Base-by-base conservation (phyloP, 2,329 filamentous ascomycete genomes). In the Blastomyces silverae region DNA sequence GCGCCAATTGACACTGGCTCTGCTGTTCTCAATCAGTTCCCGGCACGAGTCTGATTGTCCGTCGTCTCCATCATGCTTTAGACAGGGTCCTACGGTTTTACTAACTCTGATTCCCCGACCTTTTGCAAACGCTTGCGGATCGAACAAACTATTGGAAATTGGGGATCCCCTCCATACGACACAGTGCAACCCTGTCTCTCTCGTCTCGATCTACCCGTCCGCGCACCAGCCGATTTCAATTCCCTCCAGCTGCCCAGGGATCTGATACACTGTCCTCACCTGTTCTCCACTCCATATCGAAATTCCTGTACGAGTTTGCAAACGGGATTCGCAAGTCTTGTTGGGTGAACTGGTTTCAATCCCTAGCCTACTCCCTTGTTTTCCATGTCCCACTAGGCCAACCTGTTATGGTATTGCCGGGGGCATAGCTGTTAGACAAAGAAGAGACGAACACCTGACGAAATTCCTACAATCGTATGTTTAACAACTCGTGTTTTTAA, bases 281-380 rank as follows among this genome's bases (percentile, higher is more conserved):
- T 22, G 56, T 59, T 59, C 22, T 39, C 56, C 37, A 44, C 34
- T 42, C n/a, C 13, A 59, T 59, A 59, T 44, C 37, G n/a, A 44
- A 59, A 59, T 42, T 59, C 22, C 56, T 59, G 56, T 44, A 44
- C 37, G 17, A 39, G n/a, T 42, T 22, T 50, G 8, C 55, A 39
- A 58, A 20, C 20, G 53, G 20, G 28, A 57, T 57, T 22, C 17
- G 3, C 31, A n/a, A 15, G 3, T 25, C 5, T 3, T n/a, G 31
- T n/a, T 39, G 20, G 31, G 1, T 57, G 11, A 22, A n/a, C 31
- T 22, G n/a, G 22, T 57, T 57, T 39, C 31, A 44, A 57, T 22
- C 17, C 31, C 17, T n/a, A 25, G 11, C 34, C 37, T n/a, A 13
- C 56, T 25, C n/a, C 11, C 13, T 7, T 59, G 5, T 25, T 25